phyloP scores from a whole-genome alignment of 1,284 basidiomycete species.

The Sanguinoderma infundibulare region DNA sequence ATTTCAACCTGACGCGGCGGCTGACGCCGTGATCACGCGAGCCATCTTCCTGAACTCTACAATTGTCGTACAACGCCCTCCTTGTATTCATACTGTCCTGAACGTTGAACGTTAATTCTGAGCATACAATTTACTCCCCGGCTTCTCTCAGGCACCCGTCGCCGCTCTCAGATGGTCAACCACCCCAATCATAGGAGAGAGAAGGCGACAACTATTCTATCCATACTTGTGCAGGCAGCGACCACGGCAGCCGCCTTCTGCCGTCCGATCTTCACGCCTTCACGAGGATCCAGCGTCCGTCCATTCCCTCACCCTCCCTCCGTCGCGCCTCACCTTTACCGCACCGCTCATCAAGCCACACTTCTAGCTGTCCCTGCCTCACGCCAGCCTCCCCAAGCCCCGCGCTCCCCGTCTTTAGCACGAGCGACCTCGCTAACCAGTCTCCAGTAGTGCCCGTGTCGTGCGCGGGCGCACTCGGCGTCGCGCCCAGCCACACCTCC shows the following conservation, averaged over 20 bases:
- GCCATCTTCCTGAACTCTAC: too few relatives aligned
- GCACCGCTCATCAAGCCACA: constrained; percentile 54
- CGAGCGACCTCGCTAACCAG: constrained; percentile 59
- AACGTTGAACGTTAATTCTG: too few relatives aligned
- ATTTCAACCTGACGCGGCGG: constrained; percentile 45
- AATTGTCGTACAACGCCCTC: not conserved
- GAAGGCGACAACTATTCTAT: not conserved
- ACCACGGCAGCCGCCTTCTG: not conserved
- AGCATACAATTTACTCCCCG: not conserved
- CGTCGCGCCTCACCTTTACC: constrained; percentile 49
- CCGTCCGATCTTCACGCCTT: constrained; percentile 22
- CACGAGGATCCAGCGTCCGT: constrained; percentile 60
- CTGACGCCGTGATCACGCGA: not conserved
- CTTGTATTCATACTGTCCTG: not conserved
- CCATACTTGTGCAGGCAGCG: not conserved
- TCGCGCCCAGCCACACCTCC: constrained; percentile 46
- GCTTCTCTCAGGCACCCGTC: not conserved
- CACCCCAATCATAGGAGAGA: not conserved
- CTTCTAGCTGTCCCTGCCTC: constrained; percentile 36
- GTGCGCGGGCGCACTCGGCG: constrained; percentile 31
- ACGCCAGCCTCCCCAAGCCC: not conserved
- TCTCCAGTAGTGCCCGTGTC: constrained; percentile 45
- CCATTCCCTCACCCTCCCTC: constrained; percentile 52
- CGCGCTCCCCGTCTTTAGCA: constrained; percentile 29
- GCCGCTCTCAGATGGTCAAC: not conserved